phyloP scores from a whole-genome alignment of 2,329 filamentous ascomycete species.

The Colletotrichum lindemuthianum region DNA sequence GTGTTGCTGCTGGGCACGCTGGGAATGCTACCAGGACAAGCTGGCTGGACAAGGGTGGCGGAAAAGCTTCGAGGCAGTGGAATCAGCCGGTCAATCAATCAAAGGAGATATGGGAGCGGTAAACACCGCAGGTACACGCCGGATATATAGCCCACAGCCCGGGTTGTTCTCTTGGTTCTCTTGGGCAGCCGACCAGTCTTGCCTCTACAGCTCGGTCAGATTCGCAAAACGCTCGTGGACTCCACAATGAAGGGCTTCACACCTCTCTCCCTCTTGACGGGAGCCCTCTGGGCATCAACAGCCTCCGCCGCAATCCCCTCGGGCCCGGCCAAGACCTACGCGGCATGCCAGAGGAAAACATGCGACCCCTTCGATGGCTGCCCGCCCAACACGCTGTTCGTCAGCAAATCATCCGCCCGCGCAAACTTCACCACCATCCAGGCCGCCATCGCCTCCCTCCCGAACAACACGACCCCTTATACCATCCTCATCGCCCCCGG shows the following conservation, averaged over 20 bases:
- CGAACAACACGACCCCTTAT: constrained; percentile 53
- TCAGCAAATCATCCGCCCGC: constrained; percentile 46
- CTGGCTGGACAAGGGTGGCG: constrained; percentile 5
- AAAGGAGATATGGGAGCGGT: background rate
- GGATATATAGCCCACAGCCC: constrained; percentile 18
- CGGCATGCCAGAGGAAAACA: constrained; percentile 46
- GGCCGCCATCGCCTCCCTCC: constrained; percentile 51
- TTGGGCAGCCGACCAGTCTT: background rate
- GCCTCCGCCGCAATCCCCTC: constrained; percentile 4
- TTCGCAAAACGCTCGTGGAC: background rate
- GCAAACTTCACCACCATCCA: constrained; percentile 52
- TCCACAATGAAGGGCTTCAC: constrained; percentile 30
- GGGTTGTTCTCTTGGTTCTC: background rate
- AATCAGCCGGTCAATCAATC: background rate
- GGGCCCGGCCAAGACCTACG: constrained; percentile 43
- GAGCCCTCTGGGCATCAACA: constrained; percentile 10
- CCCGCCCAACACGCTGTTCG: constrained; percentile 52
- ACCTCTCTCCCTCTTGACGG: constrained; percentile 14
- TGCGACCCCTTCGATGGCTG: constrained; percentile 47
- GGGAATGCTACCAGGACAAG: background rate
- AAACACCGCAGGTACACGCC: background rate
- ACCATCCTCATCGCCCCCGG: constrained; percentile 70
- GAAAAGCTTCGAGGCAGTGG: constrained; percentile 9
- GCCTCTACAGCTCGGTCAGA: constrained; percentile 10
- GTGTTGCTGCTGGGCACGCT: background rate